Conservation (phyloP, 202 grass and related monocot species). For the Miscanthus sacchariflorus region DNA sequence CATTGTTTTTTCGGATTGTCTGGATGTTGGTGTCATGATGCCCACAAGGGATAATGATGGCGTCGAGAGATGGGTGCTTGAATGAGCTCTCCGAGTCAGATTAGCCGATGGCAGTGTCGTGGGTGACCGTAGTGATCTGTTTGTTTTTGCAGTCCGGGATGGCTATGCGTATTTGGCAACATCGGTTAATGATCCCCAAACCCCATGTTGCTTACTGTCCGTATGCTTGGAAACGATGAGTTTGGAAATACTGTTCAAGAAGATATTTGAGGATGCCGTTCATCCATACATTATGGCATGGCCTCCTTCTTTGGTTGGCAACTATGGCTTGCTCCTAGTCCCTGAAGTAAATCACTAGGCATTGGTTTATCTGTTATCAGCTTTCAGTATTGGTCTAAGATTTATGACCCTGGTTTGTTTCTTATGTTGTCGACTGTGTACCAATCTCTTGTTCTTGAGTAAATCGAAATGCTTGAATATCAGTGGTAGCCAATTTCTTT, state of each 20-base stretch:
- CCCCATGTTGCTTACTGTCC: background rate
- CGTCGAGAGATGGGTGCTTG: background rate
- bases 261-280: too few relatives aligned
- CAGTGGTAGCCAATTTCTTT: too few relatives aligned
- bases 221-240: slow-evolving; percentile 23
- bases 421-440: too few relatives aligned
- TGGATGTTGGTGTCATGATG: background rate
- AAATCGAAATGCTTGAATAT: too few relatives aligned
- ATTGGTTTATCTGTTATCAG: too few relatives aligned
- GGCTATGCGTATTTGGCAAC: slow-evolving; percentile 19
- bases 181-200: background rate
- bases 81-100: too few relatives aligned
- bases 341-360: too few relatives aligned
- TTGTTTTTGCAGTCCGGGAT: background rate
- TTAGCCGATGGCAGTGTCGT: too few relatives aligned
- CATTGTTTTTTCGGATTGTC: background rate
- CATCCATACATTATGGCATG: slow-evolving; percentile 7
- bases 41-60: background rate
- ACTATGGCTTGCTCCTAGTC: background rate
- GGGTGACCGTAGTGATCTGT: too few relatives aligned
- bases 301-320: slow-evolving; percentile 21
- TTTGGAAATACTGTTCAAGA: background rate
- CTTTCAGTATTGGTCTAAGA: too few relatives aligned
- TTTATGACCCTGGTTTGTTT: too few relatives aligned
- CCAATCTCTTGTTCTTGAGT: too few relatives aligned